Evolutionary conservation across 2,329 filamentous ascomycete genomes (phyloP), one percentile per base, ranked within the genome.

Genomic region (Mollisia scopiformis): DNA sequence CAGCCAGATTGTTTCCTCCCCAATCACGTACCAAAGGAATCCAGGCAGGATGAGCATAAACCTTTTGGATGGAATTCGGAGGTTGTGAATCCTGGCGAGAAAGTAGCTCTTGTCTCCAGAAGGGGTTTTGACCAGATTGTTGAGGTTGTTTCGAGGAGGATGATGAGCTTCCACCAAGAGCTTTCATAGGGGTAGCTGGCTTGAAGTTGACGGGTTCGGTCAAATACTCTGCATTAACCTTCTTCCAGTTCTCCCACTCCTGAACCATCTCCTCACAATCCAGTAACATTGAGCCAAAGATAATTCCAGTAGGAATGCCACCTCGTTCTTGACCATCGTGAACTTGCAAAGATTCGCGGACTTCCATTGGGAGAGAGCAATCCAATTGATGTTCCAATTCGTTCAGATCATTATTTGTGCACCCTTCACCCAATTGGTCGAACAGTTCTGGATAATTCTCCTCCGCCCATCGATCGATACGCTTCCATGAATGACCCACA

Each of bases 261-360:
- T 97, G 93, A 23, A 97, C 89, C 69, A 99, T 97, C 74, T 99
- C 95, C 76, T 99, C 95, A 73, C 95, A 98, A 76, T 99, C 95
- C 60, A 99, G 85, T 65, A 99, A 79, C 95, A 99, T 99, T 74
- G 87, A 90, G 62, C 93, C 86, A 71, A 99, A 98, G 63, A 99
- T 86, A 68, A 98, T 90, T 65, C 95, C 95, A 0, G 94, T 97
- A 0, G 95, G 95, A 59, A 84, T 84, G 65, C 95, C 95, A 64
- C 93, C 92, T 66, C 95, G 90, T 78, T 99, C 95, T 77, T 99
- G 95, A n/a, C 95, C 95, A 72, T 99, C 95, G 75, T 99, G 95
- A 56, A 92, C 76, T 79, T 91, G 88, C 70, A 97, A 79, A 1
- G 95, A 98, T 71, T 99, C 93, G 69, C 95, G 89, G 56, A 99